Evolutionary conservation across 768 basidiomycete species (phyloP).

Genomic region (Tulasnella sp.): DNA sequence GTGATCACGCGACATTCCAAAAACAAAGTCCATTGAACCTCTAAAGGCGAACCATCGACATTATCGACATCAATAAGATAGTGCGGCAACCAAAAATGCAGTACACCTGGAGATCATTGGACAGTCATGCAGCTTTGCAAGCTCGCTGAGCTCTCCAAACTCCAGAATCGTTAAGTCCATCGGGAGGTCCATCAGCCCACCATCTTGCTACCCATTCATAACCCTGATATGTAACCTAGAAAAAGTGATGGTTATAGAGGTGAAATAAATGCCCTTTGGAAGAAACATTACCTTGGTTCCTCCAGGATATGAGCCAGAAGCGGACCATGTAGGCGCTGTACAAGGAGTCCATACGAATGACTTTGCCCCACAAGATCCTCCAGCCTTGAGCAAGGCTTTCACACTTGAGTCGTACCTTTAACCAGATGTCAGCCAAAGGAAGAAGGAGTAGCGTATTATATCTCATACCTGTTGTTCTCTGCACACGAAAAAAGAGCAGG

Average conservation of each 20-base stretch:
- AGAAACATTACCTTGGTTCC: constrained; percentile 1
- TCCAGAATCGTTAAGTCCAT: constrained; percentile 1
- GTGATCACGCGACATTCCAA: too few species aligned
- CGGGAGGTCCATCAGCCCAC: constrained; percentile 11
- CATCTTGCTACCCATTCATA: constrained; percentile 16
- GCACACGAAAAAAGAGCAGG: too few species aligned
- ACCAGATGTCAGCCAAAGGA: too few species aligned
- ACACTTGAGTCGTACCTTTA: constrained; percentile 8
- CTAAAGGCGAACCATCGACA: too few species aligned
- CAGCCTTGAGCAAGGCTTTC: constrained; percentile 8
- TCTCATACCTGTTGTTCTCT: too few species aligned
- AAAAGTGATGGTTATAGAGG: not conserved
- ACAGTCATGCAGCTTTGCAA: too few species aligned
- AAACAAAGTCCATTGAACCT: too few species aligned
- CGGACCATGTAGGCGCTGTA: constrained; percentile 1
- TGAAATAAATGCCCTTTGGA: not conserved
- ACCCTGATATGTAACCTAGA: not conserved
- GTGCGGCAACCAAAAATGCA: too few species aligned
- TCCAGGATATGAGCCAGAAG: not conserved
- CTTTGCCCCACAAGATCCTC: constrained; percentile 8
- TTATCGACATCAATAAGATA: too few species aligned
- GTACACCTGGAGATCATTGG: too few species aligned
- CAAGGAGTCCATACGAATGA: constrained; percentile 12
- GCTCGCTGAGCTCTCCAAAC: constrained; percentile 15
- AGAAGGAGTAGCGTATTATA: too few species aligned